These are phyloP conservation scores for Lepidium aucheri DNA, from an alignment of 345 rosid genomes.

Conservation along the genomic window DNA sequence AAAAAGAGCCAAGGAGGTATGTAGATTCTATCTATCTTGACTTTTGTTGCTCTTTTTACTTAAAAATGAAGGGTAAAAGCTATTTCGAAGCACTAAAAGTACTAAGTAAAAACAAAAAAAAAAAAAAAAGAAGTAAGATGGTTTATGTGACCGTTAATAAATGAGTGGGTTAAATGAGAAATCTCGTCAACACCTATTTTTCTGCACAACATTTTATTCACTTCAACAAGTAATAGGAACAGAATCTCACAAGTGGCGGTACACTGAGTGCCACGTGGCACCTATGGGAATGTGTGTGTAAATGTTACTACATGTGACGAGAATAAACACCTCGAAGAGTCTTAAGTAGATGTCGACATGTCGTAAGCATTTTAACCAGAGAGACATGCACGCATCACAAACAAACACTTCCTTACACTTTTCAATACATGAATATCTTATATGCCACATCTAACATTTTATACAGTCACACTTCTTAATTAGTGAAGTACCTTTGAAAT, in stretches of 20 bases:
- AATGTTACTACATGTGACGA: neutral
- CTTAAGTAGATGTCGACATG: conserved; percentile 14
- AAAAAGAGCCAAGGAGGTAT: no score
- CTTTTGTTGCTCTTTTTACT: no score
- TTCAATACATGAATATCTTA: neutral
- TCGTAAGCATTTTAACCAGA: neutral
- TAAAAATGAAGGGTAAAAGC: neutral
- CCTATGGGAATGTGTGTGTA: neutral
- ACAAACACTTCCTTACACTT: neutral
- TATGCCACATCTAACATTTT: neutral
- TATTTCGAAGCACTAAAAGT: conserved; percentile 4
- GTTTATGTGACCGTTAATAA: conserved; percentile 21
- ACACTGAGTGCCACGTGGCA: neutral
- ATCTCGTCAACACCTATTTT: conserved; percentile 4
- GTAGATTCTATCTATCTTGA: no score
- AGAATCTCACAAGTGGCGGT: conserved; percentile 22
- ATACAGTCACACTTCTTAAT: neutral
- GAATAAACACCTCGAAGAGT: conserved; percentile 14
- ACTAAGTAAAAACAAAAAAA: no score
- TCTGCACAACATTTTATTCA: conserved; percentile 21
- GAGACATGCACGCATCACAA: conserved; percentile 10
- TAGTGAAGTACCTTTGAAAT: neutral
- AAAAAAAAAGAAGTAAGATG: neutral
- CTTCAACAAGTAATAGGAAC: conserved; percentile 29
- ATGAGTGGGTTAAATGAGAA: conserved; percentile 15